Base-by-base conservation (phyloP, 768 basidiomycete genomes). In the Tylopilus sp. region DNA sequence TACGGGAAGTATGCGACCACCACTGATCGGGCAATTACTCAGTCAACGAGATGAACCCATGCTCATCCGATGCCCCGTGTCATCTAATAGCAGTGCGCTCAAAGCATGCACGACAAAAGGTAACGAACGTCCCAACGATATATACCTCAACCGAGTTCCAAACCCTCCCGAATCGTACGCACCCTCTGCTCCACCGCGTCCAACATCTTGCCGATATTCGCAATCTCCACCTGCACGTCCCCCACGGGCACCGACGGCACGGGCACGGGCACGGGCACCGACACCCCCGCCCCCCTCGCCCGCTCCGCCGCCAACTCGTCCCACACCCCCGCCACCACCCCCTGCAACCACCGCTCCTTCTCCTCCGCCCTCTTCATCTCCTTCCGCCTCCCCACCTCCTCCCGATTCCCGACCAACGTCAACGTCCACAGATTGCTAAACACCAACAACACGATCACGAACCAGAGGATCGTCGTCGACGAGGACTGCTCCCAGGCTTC, bases 401-500 rank as follows among this genome's bases (percentile, higher is more conserved):
- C 76, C 71, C 71, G 76, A 67, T 70, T 69, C 60, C 73, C 80
- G 55, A 75, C 75, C 72, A 66, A 71, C 71, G 58, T 70, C 70
- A 76, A 57, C 59, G 85, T 87, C 90, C 73, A 85, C n/a, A 92
- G 38, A 63, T 96, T 96, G 60, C 85, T 89, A 37, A 90, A 53
- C 55, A 94, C 80, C 59, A 96, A 72, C 31, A 81, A 62, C 44
- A 83, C 78, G 66, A 94, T 88, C 52, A 90, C 76, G 59, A 86
- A 79, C 63, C 81, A 87, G 57, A 92, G 73, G 50, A 87, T 84
- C 63, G 83, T 83, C 62, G 83, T 87, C 53, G 79, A 77, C 29
- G 85, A 80, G 13, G 84, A 85, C 62, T 88, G 82, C 49, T 90
- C 89, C 88, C 87, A 89, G 0, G 83, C 84, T 63, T 93, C 91